Evolutionary conservation across 495 filamentous ascomycete species (phyloP), one percentile per base, ranked within the genome.

Genomic region (Apiosordaria backusii): DNA sequence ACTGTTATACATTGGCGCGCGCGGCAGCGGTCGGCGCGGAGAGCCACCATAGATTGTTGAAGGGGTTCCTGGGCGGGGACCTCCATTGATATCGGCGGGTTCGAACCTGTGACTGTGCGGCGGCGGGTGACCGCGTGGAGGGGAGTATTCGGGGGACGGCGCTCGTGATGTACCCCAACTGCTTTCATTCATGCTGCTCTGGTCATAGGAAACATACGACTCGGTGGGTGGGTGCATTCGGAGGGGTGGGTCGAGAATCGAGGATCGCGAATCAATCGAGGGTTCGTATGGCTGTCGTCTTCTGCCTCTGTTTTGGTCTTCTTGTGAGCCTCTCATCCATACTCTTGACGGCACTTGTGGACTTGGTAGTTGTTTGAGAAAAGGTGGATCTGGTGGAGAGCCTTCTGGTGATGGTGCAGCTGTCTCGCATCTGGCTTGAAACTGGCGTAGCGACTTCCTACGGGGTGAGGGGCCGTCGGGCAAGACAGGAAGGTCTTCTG

Each of bases 11-110:
- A 94, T 79, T 4, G 94, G 95, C 27, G 93, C 92, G 2, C 92
- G 91, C 16, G 93, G 95, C n/a, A 97, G 78, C n/a, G 93, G 93
- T 66, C 91, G 83, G 58, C 91, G 85, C 7, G 92, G 90, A 68
- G 91, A 93, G 10, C 92, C 90, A 45, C 92, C 90, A 72, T 97
- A 97, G 70, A 86, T 84, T 50, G 91, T 92, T 4, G 92, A 90
- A 9, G 95, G 91, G 2, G 94, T 97, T 2, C 95, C 95, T 15
- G 95, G 95, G 66, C 95, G 80, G 9, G 95, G 93, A 50, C 85
- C 91, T 7, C 95, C 95, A 72, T 97, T 95, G 61, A 97, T 74
- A 71, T 97, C 92, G 19, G 87, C 84, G 0, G 92, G 90, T 72
- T 97, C 95, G 74, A 95, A 99, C 21, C 87, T 76, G 23, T 87